Conservation (phyloP, 345 rosid genomes). For the Garcia nutans region DNA sequence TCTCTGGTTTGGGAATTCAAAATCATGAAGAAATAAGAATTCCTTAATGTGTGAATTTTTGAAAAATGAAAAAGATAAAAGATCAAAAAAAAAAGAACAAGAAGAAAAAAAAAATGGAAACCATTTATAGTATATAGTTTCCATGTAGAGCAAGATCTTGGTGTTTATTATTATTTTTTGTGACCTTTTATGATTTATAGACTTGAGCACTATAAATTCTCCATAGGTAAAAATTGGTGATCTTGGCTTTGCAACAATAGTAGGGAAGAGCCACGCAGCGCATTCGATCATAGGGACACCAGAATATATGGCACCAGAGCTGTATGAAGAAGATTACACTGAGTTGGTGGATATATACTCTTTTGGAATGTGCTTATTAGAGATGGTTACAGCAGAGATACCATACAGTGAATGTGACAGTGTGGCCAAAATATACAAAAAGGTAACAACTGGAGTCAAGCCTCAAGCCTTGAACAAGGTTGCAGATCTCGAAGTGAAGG, state of each 20-base stretch:
- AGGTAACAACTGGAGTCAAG: constrained; percentile 53
- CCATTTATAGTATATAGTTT: background rate
- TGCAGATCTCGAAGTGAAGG: constrained; percentile 51
- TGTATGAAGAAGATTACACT: constrained; percentile 71
- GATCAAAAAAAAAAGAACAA: no score
- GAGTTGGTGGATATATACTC: constrained; percentile 69
- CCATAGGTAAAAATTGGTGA: constrained; percentile 68
- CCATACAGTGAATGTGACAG: constrained; percentile 69
- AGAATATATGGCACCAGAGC: constrained; percentile 73
- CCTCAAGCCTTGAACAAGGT: constrained; percentile 52
- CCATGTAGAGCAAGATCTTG: background rate
- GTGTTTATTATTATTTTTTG: background rate
- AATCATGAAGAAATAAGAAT: background rate
- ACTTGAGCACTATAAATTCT: constrained; percentile 8
- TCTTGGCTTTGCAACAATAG: constrained; percentile 64
- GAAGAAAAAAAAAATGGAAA: background rate
- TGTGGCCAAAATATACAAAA: constrained; percentile 69
- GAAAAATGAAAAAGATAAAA: no score
- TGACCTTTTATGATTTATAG: background rate
- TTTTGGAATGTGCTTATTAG: constrained; percentile 65
- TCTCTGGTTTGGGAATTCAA: background rate
- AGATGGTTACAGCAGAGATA: constrained; percentile 67
- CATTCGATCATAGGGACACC: constrained; percentile 68
- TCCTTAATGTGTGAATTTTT: background rate
- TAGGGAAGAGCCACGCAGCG: constrained; percentile 58